Percentiles rank a stretch among this genome's conserved stretches.
Conservation (phyloP, 257 asterid genomes). For the Datura wrightii region DNA sequence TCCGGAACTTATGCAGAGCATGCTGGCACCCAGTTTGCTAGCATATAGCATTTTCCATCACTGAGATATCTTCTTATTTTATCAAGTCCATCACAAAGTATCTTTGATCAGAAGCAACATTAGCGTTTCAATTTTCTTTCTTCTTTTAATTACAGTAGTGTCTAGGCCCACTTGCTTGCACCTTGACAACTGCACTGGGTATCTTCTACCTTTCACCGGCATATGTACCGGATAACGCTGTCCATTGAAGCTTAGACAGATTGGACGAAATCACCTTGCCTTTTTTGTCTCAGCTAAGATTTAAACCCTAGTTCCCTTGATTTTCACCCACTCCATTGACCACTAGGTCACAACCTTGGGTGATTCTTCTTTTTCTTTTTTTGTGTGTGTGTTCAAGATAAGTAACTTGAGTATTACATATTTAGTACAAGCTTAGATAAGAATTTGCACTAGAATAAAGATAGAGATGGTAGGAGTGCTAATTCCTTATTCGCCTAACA, state of each 20-base stretch:
- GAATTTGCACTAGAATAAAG: constrained; percentile 3
- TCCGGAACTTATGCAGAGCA: background rate
- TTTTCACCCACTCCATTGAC: background rate
- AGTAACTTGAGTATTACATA: background rate
- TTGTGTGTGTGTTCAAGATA: background rate
- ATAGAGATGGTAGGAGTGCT: background rate
- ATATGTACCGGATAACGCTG: background rate
- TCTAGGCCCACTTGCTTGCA: background rate
- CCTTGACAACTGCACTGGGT: background rate
- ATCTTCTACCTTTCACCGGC: background rate
- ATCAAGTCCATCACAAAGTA: background rate
- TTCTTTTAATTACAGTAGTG: background rate
- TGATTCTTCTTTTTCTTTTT: background rate
- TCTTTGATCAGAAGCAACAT: background rate
- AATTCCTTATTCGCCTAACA: background rate
- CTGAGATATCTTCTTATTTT: background rate
- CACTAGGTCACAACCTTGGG: background rate
- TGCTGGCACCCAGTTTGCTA: background rate
- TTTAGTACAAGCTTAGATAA: background rate
- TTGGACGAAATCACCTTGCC: background rate
- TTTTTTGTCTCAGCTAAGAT: background rate
- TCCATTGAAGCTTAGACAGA: background rate
- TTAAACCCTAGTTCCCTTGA: background rate
- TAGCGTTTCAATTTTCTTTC: background rate
- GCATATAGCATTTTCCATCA: background rate